Evolutionary conservation across 805 yeast species (phyloP).

Genomic region (Yarrowia sp.): DNA sequence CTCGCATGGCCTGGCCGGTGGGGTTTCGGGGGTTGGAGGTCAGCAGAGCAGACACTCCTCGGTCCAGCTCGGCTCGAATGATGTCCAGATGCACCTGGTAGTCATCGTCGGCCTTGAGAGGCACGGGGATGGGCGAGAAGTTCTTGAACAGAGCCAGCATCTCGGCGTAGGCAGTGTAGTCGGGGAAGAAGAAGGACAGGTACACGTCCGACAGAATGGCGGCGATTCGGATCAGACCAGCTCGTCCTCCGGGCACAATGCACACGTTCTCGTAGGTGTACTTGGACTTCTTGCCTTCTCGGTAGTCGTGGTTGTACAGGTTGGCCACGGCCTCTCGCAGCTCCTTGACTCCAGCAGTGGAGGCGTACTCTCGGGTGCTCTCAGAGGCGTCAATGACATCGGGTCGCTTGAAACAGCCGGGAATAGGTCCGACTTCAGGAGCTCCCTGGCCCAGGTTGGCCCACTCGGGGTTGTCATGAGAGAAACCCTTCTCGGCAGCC

Average conservation of each 20-base stretch:
- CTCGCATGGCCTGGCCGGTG: slow-evolving; percentile 62
- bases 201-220: slow-evolving; percentile 66
- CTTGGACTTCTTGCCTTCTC: slow-evolving; percentile 57
- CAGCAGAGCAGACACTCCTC: slow-evolving; percentile 61
- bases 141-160: slow-evolving; percentile 68
- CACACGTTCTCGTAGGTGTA: slow-evolving; percentile 66
- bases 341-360: slow-evolving; percentile 63
- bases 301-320: slow-evolving; percentile 61
- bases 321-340: slow-evolving; percentile 66
- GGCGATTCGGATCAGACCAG: slow-evolving; percentile 67
- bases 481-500: slow-evolving; percentile 63
- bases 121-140: slow-evolving; percentile 63
- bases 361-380: slow-evolving; percentile 62
- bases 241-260: slow-evolving; percentile 70
- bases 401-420: slow-evolving; percentile 65
- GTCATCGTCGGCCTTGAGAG: slow-evolving; percentile 62
- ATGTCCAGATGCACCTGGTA: slow-evolving; percentile 62
- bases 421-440: slow-evolving; percentile 67
- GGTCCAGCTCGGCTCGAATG: slow-evolving; percentile 58
- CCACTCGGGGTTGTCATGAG: slow-evolving; percentile 51
- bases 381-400: slow-evolving; percentile 57
- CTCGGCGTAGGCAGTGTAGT: slow-evolving; percentile 70
- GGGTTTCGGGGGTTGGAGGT: slow-evolving; percentile 71
- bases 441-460: slow-evolving; percentile 71
- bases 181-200: slow-evolving; percentile 65